Conservation (phyloP, 2,329 filamentous ascomycete species). For the Epicoccum sorghinum region DNA sequence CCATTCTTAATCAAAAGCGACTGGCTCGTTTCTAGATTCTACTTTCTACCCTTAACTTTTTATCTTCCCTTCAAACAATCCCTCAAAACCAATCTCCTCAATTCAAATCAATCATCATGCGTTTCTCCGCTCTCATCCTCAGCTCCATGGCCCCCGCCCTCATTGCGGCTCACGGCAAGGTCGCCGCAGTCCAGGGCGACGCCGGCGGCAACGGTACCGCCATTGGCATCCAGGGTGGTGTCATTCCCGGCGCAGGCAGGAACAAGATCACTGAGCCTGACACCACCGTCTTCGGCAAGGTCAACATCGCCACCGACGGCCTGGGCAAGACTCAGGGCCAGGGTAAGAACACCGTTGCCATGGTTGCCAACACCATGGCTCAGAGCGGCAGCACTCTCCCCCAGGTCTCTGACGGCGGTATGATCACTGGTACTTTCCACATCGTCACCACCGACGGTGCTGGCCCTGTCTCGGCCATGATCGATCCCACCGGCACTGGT, state of each 20-base stretch:
- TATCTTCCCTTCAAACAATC: neutral
- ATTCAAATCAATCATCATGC: neutral
- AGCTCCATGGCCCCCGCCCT: constrained; percentile 9
- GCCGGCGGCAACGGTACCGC: constrained; percentile 52
- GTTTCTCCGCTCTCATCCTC: constrained; percentile 10
- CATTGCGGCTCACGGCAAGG: constrained; percentile 21
- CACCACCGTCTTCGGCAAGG: constrained; percentile 53
- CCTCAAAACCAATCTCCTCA: neutral
- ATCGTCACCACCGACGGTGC: constrained; percentile 69
- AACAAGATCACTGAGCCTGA: constrained; percentile 54
- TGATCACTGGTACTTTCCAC: constrained; percentile 65
- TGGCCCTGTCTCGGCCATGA: constrained; percentile 66
- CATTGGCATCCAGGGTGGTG: constrained; percentile 50
- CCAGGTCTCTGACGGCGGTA: constrained; percentile 62
- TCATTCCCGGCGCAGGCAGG: constrained; percentile 50
- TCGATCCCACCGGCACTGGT: constrained; percentile 64
- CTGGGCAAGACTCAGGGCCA: constrained; percentile 48
- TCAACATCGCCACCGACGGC: constrained; percentile 45
- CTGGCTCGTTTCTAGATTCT: constrained; percentile 4
- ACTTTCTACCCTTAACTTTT: neutral
- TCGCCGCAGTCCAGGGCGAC: constrained; percentile 36
- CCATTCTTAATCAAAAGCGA: constrained; percentile 3
- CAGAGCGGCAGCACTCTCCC: constrained; percentile 61
- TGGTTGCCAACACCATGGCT: constrained; percentile 51
- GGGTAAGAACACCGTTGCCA: constrained; percentile 47